These are phyloP conservation scores for Mycena filopes DNA, from an alignment of 768 basidiomycete genomes.

Conservation along the genomic window DNA sequence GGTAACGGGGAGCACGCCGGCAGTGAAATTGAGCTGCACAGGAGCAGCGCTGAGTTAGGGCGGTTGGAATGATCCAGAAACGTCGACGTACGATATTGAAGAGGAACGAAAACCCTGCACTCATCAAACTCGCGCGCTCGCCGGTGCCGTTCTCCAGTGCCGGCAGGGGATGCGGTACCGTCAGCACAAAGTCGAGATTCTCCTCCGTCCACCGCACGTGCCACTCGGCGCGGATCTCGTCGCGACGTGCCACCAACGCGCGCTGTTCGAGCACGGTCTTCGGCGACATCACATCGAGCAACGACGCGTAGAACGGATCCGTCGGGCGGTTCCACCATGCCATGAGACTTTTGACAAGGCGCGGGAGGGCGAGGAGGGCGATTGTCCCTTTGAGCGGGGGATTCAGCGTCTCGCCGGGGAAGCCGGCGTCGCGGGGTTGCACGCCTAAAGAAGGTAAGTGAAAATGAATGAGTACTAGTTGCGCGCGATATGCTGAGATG, in stretches of 20 bases:
- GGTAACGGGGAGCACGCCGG: slow-evolving; percentile 70
- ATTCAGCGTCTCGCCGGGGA: slow-evolving; percentile 48
- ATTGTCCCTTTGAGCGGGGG: slow-evolving; percentile 39
- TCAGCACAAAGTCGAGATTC: slow-evolving; percentile 71
- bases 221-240: slow-evolving; percentile 57
- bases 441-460: slow-evolving; percentile 46
- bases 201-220: slow-evolving; percentile 57
- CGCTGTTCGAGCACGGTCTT: slow-evolving; percentile 65
- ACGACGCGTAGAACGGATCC: slow-evolving; percentile 44
- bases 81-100: slow-evolving; percentile 71
- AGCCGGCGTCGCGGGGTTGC: slow-evolving; percentile 50
- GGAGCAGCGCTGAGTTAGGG: too few relatives aligned
- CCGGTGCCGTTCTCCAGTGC: slow-evolving; percentile 65
- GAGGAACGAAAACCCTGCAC: slow-evolving; percentile 71
- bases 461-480: slow-evolving; percentile 13
- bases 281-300: slow-evolving; percentile 42
- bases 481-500: neutral
- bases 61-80: too few relatives aligned
- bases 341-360: slow-evolving; percentile 43
- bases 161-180: slow-evolving; percentile 70
- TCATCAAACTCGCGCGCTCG: slow-evolving; percentile 63
- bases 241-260: slow-evolving; percentile 56
- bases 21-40: slow-evolving; percentile 62
- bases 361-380: slow-evolving; percentile 27
- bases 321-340: slow-evolving; percentile 44